Evolutionary conservation across 1,284 basidiomycete genomes (phyloP).

Genomic region (Tilletia setariae): DNA sequence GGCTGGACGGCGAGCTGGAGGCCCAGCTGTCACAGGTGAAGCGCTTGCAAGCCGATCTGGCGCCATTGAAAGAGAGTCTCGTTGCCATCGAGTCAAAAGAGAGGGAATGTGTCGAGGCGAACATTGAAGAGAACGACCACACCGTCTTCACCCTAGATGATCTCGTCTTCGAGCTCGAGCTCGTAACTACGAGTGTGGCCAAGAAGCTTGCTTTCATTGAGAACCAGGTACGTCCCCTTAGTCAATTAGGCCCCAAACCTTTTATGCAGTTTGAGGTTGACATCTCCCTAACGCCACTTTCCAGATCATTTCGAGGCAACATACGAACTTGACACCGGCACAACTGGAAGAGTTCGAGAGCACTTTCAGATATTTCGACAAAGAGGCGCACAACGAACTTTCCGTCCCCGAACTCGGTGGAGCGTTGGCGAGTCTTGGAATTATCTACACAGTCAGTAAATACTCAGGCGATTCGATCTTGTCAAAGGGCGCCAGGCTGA

Average conservation of each 20-base stretch:
- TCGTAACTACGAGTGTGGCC: slow-evolving; percentile 73
- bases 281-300: neutral
- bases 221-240: slow-evolving; percentile 69
- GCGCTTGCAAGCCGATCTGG: slow-evolving; percentile 28
- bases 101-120: slow-evolving; percentile 75
- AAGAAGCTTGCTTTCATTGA: slow-evolving; percentile 94
- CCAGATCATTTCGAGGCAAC: slow-evolving; percentile 83
- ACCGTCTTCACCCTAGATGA: slow-evolving; percentile 88
- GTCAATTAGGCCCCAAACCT: no score
- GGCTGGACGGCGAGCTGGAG: slow-evolving; percentile 41
- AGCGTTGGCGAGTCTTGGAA: slow-evolving; percentile 87
- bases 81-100: slow-evolving; percentile 30
- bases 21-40: slow-evolving; percentile 32
- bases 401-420: slow-evolving; percentile 81
- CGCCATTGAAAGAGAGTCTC: slow-evolving; percentile 24
- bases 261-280: neutral
- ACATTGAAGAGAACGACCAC: slow-evolving; percentile 95
- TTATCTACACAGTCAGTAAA: slow-evolving; percentile 66
- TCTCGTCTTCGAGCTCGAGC: slow-evolving; percentile 81
- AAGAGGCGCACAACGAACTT: slow-evolving; percentile 83
- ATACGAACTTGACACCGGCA: slow-evolving; percentile 88
- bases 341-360: slow-evolving; percentile 95
- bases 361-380: slow-evolving; percentile 96
- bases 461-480: slow-evolving; percentile 14
- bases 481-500: neutral